Evolutionary conservation across 768 basidiomycete species (phyloP), one percentile per base, ranked within the genome.

Genomic region (Collybia mongolica): DNA sequence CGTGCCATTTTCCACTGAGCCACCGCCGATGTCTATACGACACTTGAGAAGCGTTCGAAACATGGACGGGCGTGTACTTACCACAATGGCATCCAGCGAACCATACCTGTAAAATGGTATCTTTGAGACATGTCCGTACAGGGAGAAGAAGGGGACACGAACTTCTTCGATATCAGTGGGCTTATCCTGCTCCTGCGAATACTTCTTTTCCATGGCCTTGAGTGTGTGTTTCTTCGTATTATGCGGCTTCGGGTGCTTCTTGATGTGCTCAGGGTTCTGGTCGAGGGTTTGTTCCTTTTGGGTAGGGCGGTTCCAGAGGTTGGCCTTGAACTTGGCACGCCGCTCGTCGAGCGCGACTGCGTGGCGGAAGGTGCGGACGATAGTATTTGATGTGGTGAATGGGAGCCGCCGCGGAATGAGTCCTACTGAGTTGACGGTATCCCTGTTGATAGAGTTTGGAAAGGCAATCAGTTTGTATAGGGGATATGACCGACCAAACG

Each of bases 381-480:
- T 72, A 4, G 68, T 67, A 35, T 77, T 75, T 3, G 71, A 68
- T 5, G 65, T 65, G 3, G 72, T 72, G 54, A 79, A 79, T 0
- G 78, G 78, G 2, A 80, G 68, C 2, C 70, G 62, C 5, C 65
- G 63, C 5, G 67, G 64, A 45, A 76, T 61, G 20, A 74, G 54
- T 5, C 77, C 78, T 15, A 80, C 78, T 0, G 77, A 78, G 11
- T 70, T 71, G 14, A 82, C 79, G 0, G 78, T 81, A 53, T 82
- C 80, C 77, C 77, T 80, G 46, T 23, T 15, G 28, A 2, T 1
- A 46, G 0, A 15, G n/a, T 59, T 19, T 53, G 15, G 19, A 17
- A 23, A 8, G n/a, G 6, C 19, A 1, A 14, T 35, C 15, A n/a
- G 23, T 15, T 2, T 32, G 29, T 14, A 12, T 12, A 20, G 6